A percentile compares a stretch with the other conserved stretches of the same genome.
Conservation (phyloP, 352 stramenopile species). For the Stephanocyclus meneghinianus region DNA sequence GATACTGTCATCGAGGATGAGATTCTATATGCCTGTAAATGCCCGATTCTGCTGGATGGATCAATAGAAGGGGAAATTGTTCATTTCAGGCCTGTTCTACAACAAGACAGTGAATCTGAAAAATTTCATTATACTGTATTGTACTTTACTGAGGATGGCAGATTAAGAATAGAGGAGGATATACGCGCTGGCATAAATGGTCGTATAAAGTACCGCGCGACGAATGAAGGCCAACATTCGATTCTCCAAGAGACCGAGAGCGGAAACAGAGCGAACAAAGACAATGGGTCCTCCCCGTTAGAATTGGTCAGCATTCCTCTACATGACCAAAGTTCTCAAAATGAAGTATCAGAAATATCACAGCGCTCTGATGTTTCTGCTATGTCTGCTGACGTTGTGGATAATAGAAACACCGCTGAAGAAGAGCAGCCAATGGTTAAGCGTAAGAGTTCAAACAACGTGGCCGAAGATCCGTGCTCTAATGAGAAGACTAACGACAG, state of each 20-base stretch:
- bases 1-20: background rate
- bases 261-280: background rate
- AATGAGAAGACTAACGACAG: too few species aligned
- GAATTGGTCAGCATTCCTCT: background rate
- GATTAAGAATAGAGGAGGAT: background rate
- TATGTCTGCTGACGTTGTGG: background rate
- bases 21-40: background rate
- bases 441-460: too few species aligned
- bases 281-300: background rate
- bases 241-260: background rate
- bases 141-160: conserved; percentile 1
- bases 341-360: background rate
- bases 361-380: background rate
- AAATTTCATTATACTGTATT: background rate
- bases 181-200: background rate
- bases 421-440: background rate
- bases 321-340: background rate
- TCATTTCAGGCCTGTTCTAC: background rate
- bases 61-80: background rate
- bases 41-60: background rate
- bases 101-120: background rate
- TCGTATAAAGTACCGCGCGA: background rate
- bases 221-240: background rate
- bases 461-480: too few species aligned
- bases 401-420: background rate